Evolutionary conservation across 305 asterid species (phyloP).

Genomic region (Fraxinus latifolia): DNA sequence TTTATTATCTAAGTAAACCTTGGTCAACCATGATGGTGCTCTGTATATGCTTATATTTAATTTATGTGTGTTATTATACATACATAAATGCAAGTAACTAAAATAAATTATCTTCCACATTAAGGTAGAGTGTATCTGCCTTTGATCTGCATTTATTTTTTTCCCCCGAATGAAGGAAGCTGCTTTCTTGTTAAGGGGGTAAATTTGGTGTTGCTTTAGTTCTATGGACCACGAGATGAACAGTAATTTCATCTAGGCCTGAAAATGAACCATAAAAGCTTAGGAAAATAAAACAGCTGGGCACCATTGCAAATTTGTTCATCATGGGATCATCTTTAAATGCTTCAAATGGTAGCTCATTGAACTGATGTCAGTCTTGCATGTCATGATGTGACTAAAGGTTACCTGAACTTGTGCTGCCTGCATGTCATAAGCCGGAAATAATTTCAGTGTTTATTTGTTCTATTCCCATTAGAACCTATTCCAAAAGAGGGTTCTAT

Average conservation of each 20-base stretch:
- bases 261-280: not conserved
- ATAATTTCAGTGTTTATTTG: not conserved
- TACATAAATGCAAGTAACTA: not conserved
- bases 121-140: not conserved
- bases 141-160: conserved; percentile 9
- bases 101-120: not conserved
- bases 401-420: not conserved
- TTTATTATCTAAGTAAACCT: not conserved
- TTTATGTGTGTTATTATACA: not conserved
- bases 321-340: not conserved
- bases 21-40: conserved; percentile 5
- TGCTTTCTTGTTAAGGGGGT: not conserved
- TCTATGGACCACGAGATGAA: not conserved
- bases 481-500: not conserved
- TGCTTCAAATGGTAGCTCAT: not conserved
- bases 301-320: not conserved
- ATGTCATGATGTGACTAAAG: not conserved
- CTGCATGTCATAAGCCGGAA: not conserved
- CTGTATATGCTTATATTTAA: not conserved
- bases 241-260: conserved; percentile 1
- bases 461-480: not conserved
- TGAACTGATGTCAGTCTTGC: not conserved
- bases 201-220: not conserved
- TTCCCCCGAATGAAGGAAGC: not conserved
- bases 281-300: not conserved